A percentile compares a stretch with the other conserved stretches of the same genome.
These are phyloP conservation scores for Musa acuminata DNA, from an alignment of 176 grass and related monocot genomes.

Conservation along the genomic window DNA sequence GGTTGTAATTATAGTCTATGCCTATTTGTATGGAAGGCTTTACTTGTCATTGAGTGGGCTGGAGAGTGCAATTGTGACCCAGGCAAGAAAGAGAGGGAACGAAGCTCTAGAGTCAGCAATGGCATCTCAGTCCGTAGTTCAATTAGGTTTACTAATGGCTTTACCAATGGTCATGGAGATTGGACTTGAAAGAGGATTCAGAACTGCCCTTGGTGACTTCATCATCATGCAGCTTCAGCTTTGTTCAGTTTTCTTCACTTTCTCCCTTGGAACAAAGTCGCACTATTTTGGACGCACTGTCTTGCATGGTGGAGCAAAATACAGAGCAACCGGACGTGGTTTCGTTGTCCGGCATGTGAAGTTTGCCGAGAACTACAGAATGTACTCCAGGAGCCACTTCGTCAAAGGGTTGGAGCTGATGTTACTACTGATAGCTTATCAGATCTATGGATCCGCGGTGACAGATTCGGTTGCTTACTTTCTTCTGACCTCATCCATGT, in stretches of 20 bases:
- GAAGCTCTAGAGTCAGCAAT: slow-evolving; percentile 47
- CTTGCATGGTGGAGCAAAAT: slow-evolving; percentile 66
- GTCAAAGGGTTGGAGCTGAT: slow-evolving; percentile 60
- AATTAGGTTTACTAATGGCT: slow-evolving; percentile 47
- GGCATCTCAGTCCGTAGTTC: slow-evolving; percentile 60
- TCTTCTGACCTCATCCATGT: slow-evolving; percentile 50
- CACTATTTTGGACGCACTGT: slow-evolving; percentile 65
- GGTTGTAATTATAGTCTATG: slow-evolving; percentile 51
- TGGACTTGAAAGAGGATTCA: slow-evolving; percentile 59
- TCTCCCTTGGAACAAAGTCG: slow-evolving; percentile 63
- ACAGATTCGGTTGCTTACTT: slow-evolving; percentile 40
- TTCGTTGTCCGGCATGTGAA: slow-evolving; percentile 65
- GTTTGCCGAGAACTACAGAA: slow-evolving; percentile 67
- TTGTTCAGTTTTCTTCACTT: slow-evolving; percentile 58
- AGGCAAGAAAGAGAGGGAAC: slow-evolving; percentile 48
- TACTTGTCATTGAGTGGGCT: slow-evolving; percentile 66
- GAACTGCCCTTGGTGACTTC: slow-evolving; percentile 57
- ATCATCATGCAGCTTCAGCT: slow-evolving; percentile 73
- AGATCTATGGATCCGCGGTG: slow-evolving; percentile 40
- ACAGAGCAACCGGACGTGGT: slow-evolving; percentile 57
- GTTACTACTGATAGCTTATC: slow-evolving; percentile 56
- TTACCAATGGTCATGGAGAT: slow-evolving; percentile 67
- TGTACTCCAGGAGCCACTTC: slow-evolving; percentile 72
- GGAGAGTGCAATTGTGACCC: slow-evolving; percentile 49
- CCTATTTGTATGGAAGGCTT: slow-evolving; percentile 60